phyloP scores from a whole-genome alignment of 495 filamentous ascomycete species.

The Hypomontagnella submonticulosa region DNA sequence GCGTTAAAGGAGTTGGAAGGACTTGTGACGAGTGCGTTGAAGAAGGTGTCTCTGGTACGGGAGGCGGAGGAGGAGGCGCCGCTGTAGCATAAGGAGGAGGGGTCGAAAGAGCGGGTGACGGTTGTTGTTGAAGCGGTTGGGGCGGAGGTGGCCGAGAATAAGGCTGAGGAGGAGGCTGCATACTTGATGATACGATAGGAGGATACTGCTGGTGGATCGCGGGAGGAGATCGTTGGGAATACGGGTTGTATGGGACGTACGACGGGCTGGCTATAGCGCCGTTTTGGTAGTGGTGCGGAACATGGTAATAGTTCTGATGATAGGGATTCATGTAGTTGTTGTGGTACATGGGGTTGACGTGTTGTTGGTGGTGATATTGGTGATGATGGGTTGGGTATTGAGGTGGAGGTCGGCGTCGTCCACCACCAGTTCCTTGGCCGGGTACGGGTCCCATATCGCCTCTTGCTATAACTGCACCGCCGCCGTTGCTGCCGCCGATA shows the following conservation, averaged over 20 bases:
- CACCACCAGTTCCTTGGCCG: slow-evolving; percentile 43
- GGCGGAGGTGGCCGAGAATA: slow-evolving; percentile 54
- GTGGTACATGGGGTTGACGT: slow-evolving; percentile 48
- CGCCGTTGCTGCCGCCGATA: slow-evolving; percentile 19
- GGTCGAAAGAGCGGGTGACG: slow-evolving; percentile 56
- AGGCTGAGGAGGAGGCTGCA: slow-evolving; percentile 48
- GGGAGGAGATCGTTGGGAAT: slow-evolving; percentile 51
- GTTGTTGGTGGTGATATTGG: slow-evolving; percentile 49
- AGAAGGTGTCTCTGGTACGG: slow-evolving; percentile 52
- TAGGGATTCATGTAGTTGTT: slow-evolving; percentile 54
- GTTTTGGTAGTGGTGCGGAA: slow-evolving; percentile 57
- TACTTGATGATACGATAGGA: slow-evolving; percentile 51
- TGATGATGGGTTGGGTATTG: slow-evolving; percentile 52
- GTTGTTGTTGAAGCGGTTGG: slow-evolving; percentile 32
- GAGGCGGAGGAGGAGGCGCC: slow-evolving; percentile 50
- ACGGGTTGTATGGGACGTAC: slow-evolving; percentile 56
- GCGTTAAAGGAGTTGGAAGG: slow-evolving; percentile 53
- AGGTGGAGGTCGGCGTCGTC: slow-evolving; percentile 42
- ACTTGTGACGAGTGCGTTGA: slow-evolving; percentile 59
- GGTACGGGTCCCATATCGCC: slow-evolving; percentile 52
- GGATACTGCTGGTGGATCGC: slow-evolving; percentile 56
- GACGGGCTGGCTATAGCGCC: slow-evolving; percentile 47
- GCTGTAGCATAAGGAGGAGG: slow-evolving; percentile 51
- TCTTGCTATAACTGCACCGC: slow-evolving; percentile 30
- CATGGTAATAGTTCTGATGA: slow-evolving; percentile 50